These are phyloP conservation scores for Podochytrium sp. DNA, from an alignment of 192 early-diverging fungal species.

Conservation along the genomic window DNA sequence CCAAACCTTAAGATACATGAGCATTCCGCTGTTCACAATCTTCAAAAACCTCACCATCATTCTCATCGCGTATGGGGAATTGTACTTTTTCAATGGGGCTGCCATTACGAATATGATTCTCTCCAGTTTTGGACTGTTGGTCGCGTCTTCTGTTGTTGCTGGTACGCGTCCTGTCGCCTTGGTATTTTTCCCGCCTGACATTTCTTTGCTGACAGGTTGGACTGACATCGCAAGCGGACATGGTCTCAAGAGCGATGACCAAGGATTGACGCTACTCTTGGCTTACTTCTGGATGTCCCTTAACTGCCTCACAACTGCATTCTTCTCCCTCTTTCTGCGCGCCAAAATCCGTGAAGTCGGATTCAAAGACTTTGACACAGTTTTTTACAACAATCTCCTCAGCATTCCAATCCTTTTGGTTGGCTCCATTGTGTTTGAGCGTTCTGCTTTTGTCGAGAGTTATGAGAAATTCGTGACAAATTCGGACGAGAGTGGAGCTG, in stretches of 20 bases:
- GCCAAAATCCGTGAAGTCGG: slow-evolving; percentile 83
- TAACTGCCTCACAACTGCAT: slow-evolving; percentile 90
- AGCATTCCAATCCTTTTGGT: slow-evolving; percentile 72
- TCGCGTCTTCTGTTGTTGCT: slow-evolving; percentile 72
- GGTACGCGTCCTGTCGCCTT: neutral
- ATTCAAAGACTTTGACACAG: slow-evolving; percentile 98
- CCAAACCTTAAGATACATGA: slow-evolving; percentile 89
- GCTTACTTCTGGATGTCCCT: slow-evolving; percentile 80
- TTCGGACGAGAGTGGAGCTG: slow-evolving; percentile 23
- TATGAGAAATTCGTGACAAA: slow-evolving; percentile 42
- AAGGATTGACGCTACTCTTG: slow-evolving; percentile 17
- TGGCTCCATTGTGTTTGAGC: slow-evolving; percentile 45
- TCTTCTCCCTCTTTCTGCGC: slow-evolving; percentile 90
- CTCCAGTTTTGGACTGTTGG: slow-evolving; percentile 70
- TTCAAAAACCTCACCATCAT: slow-evolving; percentile 99
- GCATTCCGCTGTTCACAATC: slow-evolving; percentile 95
- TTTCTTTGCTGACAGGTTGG: slow-evolving; percentile 34
- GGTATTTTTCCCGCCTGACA: neutral
- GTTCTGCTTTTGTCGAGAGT: slow-evolving; percentile 12
- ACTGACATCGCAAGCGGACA: slow-evolving; percentile 44
- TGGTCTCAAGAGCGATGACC: slow-evolving; percentile 34
- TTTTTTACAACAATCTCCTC: slow-evolving; percentile 96
- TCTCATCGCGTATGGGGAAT: slow-evolving; percentile 93
- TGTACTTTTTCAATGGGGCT: slow-evolving; percentile 77
- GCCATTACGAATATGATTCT: slow-evolving; percentile 83